Conservation (phyloP, 805 yeast genomes). For the Grigorovia transvaalensis region DNA sequence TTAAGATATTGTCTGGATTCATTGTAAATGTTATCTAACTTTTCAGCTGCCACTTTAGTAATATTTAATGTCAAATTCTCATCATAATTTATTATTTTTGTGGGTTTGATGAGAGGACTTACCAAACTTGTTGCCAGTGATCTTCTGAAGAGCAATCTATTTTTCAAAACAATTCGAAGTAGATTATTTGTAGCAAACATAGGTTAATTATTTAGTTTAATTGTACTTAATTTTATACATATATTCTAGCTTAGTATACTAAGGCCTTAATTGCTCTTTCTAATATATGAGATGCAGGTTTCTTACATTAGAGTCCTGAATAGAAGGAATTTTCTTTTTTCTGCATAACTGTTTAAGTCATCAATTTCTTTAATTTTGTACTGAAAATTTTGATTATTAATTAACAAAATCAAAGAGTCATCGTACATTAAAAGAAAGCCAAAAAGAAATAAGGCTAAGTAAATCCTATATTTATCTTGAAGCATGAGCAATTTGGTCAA, state of each 20-base stretch:
- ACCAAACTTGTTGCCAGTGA: neutral
- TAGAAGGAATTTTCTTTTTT: too few species aligned
- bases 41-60: slow-evolving; percentile 16
- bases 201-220: too few species aligned
- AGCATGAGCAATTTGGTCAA: neutral
- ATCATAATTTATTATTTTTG: slow-evolving; percentile 12
- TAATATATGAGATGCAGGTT: too few species aligned
- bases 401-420: neutral
- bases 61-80: slow-evolving; percentile 12
- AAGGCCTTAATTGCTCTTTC: too few species aligned
- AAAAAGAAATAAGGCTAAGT: neutral
- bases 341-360: too few species aligned
- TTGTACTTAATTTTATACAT: too few species aligned
- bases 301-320: too few species aligned
- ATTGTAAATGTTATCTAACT: slow-evolving; percentile 14
- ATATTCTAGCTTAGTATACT: too few species aligned
- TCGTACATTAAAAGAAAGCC: neutral
- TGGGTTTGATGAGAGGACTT: slow-evolving; percentile 11
- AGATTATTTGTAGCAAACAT: too few species aligned
- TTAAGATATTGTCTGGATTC: slow-evolving; percentile 39
- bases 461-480: too few species aligned
- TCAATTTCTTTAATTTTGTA: too few species aligned
- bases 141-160: neutral
- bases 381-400: neutral
- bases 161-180: neutral